Percentiles rank a stretch among this genome's conserved stretches.
These are phyloP conservation scores for Plasmodium reichenowi DNA, from an alignment of 169 alveolate genomes.

Conservation along the genomic window DNA sequence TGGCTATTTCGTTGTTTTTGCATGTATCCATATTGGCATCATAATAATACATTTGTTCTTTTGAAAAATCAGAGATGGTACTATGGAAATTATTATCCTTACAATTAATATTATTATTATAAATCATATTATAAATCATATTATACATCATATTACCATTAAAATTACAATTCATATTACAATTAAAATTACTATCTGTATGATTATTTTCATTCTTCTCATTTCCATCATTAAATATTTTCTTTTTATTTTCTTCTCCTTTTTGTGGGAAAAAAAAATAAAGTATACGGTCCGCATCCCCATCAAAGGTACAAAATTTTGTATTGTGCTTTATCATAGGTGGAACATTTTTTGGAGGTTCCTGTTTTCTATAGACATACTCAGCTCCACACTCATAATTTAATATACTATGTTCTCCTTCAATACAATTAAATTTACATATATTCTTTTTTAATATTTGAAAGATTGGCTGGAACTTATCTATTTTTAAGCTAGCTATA, in stretches of 20 bases:
- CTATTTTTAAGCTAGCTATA: conserved; percentile 62
- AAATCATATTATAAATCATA: neutral
- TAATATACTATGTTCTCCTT: conserved; percentile 18
- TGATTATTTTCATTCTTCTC: neutral
- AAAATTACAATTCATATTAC: neutral
- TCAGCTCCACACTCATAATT: conserved; percentile 79
- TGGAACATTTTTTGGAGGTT: conserved; percentile 25
- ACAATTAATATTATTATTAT: neutral
- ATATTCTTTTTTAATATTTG: conserved; percentile 57
- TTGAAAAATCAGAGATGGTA: too few species aligned
- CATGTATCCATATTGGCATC: neutral
- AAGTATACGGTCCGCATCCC: conserved; percentile 83
- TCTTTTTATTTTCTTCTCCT: neutral
- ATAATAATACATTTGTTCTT: too few species aligned
- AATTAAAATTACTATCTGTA: too few species aligned
- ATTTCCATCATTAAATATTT: neutral
- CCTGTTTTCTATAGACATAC: conserved; percentile 75
- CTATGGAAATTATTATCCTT: too few species aligned
- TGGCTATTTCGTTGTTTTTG: conserved; percentile 13
- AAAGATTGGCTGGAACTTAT: conserved; percentile 26
- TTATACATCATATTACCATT: too few species aligned
- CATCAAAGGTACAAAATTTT: conserved; percentile 83
- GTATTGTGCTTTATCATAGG: neutral
- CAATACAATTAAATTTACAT: conserved; percentile 43
- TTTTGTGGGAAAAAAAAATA: conserved; percentile 69